Conservation (phyloP, 2,329 filamentous ascomycete genomes). For the Nannizziopsis barbatae region DNA sequence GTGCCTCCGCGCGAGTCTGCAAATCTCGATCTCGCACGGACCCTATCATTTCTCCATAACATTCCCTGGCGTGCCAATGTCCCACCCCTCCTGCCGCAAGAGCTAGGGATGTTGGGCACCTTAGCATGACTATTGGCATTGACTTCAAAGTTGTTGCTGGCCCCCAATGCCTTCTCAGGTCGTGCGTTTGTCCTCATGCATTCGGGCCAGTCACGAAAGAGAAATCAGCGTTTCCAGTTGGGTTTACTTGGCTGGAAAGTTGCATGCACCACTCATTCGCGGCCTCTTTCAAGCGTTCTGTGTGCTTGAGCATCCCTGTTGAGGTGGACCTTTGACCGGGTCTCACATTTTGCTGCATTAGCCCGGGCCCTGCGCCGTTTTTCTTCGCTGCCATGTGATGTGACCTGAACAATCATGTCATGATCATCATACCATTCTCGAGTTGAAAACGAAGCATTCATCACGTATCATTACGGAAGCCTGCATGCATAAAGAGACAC, state of each 20-base stretch:
- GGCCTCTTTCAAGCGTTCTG: neutral
- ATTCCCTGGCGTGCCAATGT: neutral
- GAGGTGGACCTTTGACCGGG: slow-evolving; percentile 5
- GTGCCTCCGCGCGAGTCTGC: neutral
- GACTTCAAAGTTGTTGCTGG: neutral
- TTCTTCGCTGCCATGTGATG: slow-evolving; percentile 3
- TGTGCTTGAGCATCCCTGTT: neutral
- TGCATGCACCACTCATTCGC: slow-evolving; percentile 4
- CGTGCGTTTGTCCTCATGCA: slow-evolving; percentile 3
- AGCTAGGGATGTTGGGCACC: slow-evolving; percentile 5
- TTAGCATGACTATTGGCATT: neutral
- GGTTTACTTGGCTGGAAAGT: slow-evolving; percentile 2
- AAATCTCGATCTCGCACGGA: slow-evolving; percentile 7
- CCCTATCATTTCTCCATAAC: neutral
- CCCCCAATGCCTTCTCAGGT: too few relatives aligned
- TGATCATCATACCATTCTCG: neutral
- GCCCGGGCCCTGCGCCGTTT: neutral
- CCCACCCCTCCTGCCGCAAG: slow-evolving; percentile 1
- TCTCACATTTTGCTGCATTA: slow-evolving; percentile 7
- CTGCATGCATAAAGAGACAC: neutral
- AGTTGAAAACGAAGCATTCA: neutral
- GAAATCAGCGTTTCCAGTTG: slow-evolving; percentile 5
- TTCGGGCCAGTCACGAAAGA: neutral
- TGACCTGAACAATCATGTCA: slow-evolving; percentile 2
- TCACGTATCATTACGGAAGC: too few relatives aligned